Evolutionary conservation across 1,284 basidiomycete species (phyloP), one percentile per base, ranked within the genome.

Genomic region (Sutorius eximius): DNA sequence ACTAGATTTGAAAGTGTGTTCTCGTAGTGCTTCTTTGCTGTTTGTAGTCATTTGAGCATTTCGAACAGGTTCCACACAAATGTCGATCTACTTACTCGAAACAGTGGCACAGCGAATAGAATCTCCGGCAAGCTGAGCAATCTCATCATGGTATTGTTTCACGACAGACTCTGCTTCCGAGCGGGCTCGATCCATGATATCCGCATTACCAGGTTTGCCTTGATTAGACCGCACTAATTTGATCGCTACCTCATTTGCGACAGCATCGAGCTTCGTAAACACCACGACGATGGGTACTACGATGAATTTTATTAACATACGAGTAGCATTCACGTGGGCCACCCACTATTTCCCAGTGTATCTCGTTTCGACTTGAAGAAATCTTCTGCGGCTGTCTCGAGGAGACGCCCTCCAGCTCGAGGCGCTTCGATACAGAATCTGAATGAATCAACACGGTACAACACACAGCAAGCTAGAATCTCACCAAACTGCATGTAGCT

Each of bases 401-500:
- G 18, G 7, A 49, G 27, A 5, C 47, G 47, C 2, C 29, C 47
- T 9, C 47, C 37, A 6, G 37, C 37, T 6, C 16, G 13, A 18
- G 36, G 47, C 9, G 18, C 15, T 9, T 38, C 13, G 8, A 33
- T 32, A 16, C 16, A 38, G 8, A 49, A 37, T 37, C 38, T 49
- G 8, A 42, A 27, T 42, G 10, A 27, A 11, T 42, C 15, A 42
- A 42, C 16, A 42, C n/a, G 15, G 3, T 27, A 22, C 16, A 27
- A n/a, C 16, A 42, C 9, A 42, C 27, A 24, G n/a, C 15, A 16
- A 5, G 10, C 24, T 3, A 30, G 3, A 5, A n/a, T 33, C 44
- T 13, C 37, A 52, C 51, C 51, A 52, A 10, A 52, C 22, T 8
- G 51, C 37, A 5, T 52, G 51, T 1, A 52, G 51, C 22, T 29